Evolutionary conservation across 139 green algal genomes (phyloP), one percentile per base, ranked within the genome.

Genomic region (Gonium pectorale): DNA sequence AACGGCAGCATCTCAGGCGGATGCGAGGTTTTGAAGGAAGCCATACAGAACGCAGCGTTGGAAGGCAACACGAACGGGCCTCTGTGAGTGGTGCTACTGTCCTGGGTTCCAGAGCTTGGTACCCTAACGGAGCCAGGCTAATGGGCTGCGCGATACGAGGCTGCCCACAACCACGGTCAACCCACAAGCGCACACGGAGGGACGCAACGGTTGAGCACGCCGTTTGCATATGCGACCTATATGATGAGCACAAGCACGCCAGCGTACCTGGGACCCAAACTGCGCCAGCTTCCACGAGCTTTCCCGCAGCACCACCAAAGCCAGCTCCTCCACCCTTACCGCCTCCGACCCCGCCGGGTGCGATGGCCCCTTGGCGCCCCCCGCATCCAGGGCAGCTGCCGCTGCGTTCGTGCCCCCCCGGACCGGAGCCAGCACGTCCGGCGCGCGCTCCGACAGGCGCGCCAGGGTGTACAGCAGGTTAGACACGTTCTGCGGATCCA

Each of bases 401-500:
- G 27, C 60, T 67, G 21, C 54, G 4, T 31, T 24, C 35, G 11
- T 1, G 3, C 38, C 38, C 8, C 29, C 37, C 31, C 13, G 33
- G 64, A 31, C 37, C 22, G 21, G 21, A 2, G 4, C 26, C 77
- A 83, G 43, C 43, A 51, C 60, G 1, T 63, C 43, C 9, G 62
- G 77, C 77, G 54, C 37, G 40, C 11, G 37, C 24, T 44, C 41
- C 43, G 31, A n/a, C 43, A 83, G 60, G 31, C 43, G 77, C 0
- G 77, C 77, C 33, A 64, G 3, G 8, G 38, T 44, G 77, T 83
- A 73, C 5, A 83, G 59, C 43, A 73, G 33, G 62, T 73, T 83
- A 5, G 77, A 83, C 29, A 83, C 26, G 60, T 83, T 60, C 62
- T 83, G 77, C 6, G 62, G 62, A 43, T 83, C 60, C n/a, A 83